phyloP scores from a whole-genome alignment of 345 rosid species.

The Citrus unshiu region DNA sequence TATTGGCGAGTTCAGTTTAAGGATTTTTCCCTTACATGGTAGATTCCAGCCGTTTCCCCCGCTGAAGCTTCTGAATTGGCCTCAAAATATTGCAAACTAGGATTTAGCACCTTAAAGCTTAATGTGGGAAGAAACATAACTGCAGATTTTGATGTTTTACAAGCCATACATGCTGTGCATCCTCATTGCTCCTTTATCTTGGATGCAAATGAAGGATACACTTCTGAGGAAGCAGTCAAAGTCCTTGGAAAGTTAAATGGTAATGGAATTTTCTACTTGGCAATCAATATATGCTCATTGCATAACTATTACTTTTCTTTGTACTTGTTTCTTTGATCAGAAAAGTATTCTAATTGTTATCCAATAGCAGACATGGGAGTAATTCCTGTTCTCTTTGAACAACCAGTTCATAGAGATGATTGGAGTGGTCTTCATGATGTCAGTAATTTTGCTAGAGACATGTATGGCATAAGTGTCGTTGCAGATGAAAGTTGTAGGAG shows the following conservation, averaged over 20 bases:
- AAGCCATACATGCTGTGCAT: constrained; percentile 65
- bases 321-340: not conserved
- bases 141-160: constrained; percentile 71
- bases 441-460: constrained; percentile 48
- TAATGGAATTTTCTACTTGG: constrained; percentile 20
- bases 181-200: constrained; percentile 76
- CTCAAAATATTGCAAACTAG: constrained; percentile 54
- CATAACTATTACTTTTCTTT: not conserved
- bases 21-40: constrained; percentile 10
- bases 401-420: constrained; percentile 87
- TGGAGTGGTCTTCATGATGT: constrained; percentile 83
- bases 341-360: not conserved
- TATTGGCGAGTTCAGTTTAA: not conserved
- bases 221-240: constrained; percentile 61
- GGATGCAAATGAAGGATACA: constrained; percentile 92
- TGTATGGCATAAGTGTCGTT: constrained; percentile 67
- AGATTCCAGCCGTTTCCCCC: constrained; percentile 83
- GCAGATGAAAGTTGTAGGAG: constrained; percentile 89
- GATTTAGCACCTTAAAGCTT: constrained; percentile 80
- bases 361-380: constrained; percentile 58
- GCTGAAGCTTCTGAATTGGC: constrained; percentile 74
- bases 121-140: constrained; percentile 75
- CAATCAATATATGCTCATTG: not conserved
- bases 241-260: constrained; percentile 72
- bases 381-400: constrained; percentile 81